These are phyloP conservation scores for Cerrena zonata DNA, from an alignment of 1,284 basidiomycete genomes.

Conservation along the genomic window DNA sequence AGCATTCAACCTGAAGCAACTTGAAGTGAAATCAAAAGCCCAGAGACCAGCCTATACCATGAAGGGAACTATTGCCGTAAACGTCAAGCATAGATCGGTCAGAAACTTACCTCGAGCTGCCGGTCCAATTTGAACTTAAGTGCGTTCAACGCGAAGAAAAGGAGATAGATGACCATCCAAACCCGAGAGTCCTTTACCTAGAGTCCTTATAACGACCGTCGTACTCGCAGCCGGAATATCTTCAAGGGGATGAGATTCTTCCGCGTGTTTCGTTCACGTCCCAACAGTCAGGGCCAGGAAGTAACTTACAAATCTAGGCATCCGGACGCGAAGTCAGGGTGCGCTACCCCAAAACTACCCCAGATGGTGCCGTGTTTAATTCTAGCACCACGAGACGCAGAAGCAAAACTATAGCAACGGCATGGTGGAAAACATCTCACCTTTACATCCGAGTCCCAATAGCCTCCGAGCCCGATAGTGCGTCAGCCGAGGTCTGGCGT, in stretches of 20 bases:
- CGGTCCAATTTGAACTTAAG: no score
- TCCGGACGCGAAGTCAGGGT: neutral
- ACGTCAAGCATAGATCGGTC: neutral
- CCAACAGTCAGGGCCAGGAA: neutral
- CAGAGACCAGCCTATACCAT: no score
- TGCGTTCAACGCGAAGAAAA: constrained; percentile 7
- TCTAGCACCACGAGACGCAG: no score
- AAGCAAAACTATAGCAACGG: no score
- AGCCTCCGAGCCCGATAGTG: no score
- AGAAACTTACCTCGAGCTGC: constrained; percentile 6
- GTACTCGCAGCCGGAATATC: neutral
- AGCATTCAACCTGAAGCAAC: neutral
- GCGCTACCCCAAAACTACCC: no score
- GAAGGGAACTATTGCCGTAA: no score
- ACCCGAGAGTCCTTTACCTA: neutral
- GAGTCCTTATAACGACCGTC: neutral
- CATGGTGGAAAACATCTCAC: no score
- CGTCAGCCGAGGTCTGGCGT: no score
- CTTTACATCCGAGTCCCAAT: no score
- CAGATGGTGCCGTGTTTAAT: no score
- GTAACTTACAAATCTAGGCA: neutral
- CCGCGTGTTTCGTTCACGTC: neutral
- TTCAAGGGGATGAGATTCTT: neutral
- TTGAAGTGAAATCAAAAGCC: no score
- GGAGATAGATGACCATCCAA: neutral